These are phyloP conservation scores for Panellus pusillus DNA, from an alignment of 768 basidiomycete genomes.

Conservation along the genomic window DNA sequence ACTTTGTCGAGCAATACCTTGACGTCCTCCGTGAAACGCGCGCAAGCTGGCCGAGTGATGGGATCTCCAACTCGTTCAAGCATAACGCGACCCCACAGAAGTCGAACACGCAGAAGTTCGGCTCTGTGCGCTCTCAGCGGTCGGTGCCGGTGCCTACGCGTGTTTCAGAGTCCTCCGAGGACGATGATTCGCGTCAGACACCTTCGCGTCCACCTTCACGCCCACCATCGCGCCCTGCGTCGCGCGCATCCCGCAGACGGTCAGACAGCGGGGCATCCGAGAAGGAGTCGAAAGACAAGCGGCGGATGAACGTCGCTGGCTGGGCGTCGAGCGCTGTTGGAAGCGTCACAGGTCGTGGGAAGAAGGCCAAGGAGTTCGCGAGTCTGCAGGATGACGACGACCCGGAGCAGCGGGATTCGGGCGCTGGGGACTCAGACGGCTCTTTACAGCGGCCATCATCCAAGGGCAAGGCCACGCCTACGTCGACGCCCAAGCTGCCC, in stretches of 20 bases:
- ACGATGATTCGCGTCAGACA: constrained; percentile 15
- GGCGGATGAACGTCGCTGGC: constrained; percentile 51
- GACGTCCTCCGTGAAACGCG: constrained; percentile 73
- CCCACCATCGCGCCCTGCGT: constrained; percentile 52
- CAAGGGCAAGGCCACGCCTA: constrained; percentile 32
- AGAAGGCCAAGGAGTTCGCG: constrained; percentile 64
- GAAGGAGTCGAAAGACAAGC: constrained; percentile 39
- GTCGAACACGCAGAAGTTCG: constrained; percentile 27
- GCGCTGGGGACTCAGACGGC: constrained; percentile 23
- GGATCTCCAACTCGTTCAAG: constrained; percentile 22
- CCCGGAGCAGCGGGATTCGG: constrained; percentile 25
- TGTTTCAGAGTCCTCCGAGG: constrained; percentile 17
- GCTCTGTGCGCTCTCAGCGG: constrained; percentile 32
- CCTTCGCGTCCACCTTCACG: constrained; percentile 30
- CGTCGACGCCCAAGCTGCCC: constrained; percentile 37
- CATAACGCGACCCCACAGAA: constrained; percentile 32
- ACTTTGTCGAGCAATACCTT: constrained; percentile 71
- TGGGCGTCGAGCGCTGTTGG: constrained; percentile 72
- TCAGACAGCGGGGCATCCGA: constrained; percentile 53
- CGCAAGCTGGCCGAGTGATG: constrained; percentile 68
- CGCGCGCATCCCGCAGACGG: constrained; percentile 64
- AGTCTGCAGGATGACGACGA: constrained; percentile 47
- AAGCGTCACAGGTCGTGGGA: constrained; percentile 55
- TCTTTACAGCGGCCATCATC: constrained; percentile 26
- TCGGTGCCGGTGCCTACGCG: constrained; percentile 21